A percentile compares a stretch with the other conserved stretches of the same genome.
Conservation (phyloP, 1,284 basidiomycete genomes). For the Pholiota adiposa region DNA sequence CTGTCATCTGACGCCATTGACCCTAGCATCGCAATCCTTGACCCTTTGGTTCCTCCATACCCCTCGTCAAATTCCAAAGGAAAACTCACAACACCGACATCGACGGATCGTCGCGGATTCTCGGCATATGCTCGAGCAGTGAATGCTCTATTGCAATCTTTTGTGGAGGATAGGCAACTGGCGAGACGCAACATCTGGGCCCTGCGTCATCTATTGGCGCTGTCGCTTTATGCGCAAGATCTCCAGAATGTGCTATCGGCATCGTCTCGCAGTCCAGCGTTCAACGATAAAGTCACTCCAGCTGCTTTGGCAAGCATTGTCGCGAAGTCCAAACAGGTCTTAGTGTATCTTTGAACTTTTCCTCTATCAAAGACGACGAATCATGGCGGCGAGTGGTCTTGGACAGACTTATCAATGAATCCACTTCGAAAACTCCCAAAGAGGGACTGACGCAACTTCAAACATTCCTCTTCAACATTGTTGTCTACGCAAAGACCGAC, state of each 20-base stretch:
- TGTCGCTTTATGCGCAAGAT: slow-evolving; percentile 65
- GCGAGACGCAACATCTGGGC: slow-evolving; percentile 67
- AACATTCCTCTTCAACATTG: slow-evolving; percentile 19
- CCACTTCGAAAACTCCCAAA: slow-evolving; percentile 20
- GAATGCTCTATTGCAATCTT: slow-evolving; percentile 60
- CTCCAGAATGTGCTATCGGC: slow-evolving; percentile 51
- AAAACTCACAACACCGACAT: slow-evolving; percentile 19
- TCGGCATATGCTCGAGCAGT: slow-evolving; percentile 69
- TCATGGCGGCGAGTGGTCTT: slow-evolving; percentile 55
- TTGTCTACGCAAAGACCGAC: slow-evolving; percentile 34
- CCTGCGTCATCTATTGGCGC: slow-evolving; percentile 62
- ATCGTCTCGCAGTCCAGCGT: slow-evolving; percentile 47
- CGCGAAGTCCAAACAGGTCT: slow-evolving; percentile 59
- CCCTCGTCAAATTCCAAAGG: slow-evolving; percentile 28
- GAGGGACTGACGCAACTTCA: slow-evolving; percentile 23
- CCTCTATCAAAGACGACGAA: slow-evolving; percentile 36
- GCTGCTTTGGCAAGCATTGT: slow-evolving; percentile 46
- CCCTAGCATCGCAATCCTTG: slow-evolving; percentile 64
- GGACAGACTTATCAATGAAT: slow-evolving; percentile 33
- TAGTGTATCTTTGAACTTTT: slow-evolving; percentile 71
- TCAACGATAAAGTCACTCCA: slow-evolving; percentile 42
- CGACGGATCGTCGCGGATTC: slow-evolving; percentile 45
- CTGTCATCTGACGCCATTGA: slow-evolving; percentile 55
- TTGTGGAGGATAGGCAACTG: slow-evolving; percentile 64
- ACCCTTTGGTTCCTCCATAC: slow-evolving; percentile 59